These are phyloP conservation scores for Vaccinium darrowii DNA, from an alignment of 148 eudicot species.

Conservation along the genomic window DNA sequence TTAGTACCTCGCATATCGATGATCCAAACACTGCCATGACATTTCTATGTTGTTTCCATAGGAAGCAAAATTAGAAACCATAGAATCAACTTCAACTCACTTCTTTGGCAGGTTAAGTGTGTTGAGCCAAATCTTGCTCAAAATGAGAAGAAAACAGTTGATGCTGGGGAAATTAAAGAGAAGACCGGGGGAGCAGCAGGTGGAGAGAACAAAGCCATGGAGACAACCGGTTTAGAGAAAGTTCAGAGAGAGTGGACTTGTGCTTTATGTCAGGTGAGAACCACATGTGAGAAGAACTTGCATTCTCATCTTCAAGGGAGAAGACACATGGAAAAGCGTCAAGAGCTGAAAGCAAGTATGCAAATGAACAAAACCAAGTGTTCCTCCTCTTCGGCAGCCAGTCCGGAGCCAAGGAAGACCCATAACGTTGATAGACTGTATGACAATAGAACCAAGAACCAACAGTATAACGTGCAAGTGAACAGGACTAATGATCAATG, in stretches of 20 bases:
- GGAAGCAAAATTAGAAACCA: background rate
- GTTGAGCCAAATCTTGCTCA: background rate
- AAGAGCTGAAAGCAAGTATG: constrained; percentile 9
- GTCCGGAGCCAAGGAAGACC: background rate
- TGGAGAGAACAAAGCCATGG: background rate
- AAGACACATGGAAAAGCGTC: constrained; percentile 15
- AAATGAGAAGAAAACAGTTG: background rate
- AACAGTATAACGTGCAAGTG: background rate
- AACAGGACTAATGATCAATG: background rate
- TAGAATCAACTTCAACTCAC: background rate
- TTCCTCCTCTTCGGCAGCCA: background rate
- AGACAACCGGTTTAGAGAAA: background rate
- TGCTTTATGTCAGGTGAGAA: constrained; percentile 19
- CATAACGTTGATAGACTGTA: background rate
- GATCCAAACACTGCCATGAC: background rate
- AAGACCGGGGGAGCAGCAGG: background rate
- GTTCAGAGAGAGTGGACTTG: constrained; percentile 29
- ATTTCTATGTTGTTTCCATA: background rate
- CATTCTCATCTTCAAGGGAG: constrained; percentile 25
- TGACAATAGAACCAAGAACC: background rate
- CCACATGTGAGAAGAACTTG: constrained; percentile 6
- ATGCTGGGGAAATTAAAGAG: background rate
- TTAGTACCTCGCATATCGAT: background rate
- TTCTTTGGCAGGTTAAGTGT: background rate
- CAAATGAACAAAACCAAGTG: background rate